Evolutionary conservation across 129 eudicot genomes (phyloP), one percentile per base, ranked within the genome.

Genomic region (Helianthus annuus): DNA sequence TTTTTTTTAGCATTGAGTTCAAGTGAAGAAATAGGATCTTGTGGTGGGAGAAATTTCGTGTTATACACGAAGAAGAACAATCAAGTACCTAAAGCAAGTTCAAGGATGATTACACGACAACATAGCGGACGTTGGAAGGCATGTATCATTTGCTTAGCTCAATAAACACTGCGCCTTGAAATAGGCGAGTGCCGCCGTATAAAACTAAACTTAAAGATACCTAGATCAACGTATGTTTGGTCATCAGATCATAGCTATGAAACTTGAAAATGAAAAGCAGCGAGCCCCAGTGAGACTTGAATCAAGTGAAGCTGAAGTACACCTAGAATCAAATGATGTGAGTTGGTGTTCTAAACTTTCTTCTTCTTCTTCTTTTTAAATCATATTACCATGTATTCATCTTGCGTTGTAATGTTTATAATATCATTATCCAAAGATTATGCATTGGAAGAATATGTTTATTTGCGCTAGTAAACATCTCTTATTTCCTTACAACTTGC

Each of bases 1-100:
- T 19, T 19, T 19, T 19, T 19, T 19, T 0, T 19, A 19, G 22
- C 22, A 19, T 19, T 27, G 52, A 64, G 70, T 48, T 78, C 79
- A 53, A 57, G 69, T 42, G 88, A 85, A 59, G 57, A 66, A 44
- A 90, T 90, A 13, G 93, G 91, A 10, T 69, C 76, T 8, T 59
- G 76, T 29, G 85, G 87, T 2, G 82, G 76, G 29, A 87, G 93
- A 77, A 83, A 83, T 73, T 90, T 90, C 48, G 62, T 81, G 66
- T 57, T 90, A 54, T 84, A 85, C 83, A 85, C 76, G 80, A 84
- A 70, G 58, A 74, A 81, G 72, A 70, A 49, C 17, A 66, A 57
- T 44, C 78, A 78, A 51, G 70, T 63, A 65, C 17, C 54, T 0
- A 79, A 77, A 64, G 70, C 65, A 14, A 85, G 81, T 67, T 19